Base-by-base conservation (phyloP, 257 asterid genomes). In the Solanum chiquidenum region DNA sequence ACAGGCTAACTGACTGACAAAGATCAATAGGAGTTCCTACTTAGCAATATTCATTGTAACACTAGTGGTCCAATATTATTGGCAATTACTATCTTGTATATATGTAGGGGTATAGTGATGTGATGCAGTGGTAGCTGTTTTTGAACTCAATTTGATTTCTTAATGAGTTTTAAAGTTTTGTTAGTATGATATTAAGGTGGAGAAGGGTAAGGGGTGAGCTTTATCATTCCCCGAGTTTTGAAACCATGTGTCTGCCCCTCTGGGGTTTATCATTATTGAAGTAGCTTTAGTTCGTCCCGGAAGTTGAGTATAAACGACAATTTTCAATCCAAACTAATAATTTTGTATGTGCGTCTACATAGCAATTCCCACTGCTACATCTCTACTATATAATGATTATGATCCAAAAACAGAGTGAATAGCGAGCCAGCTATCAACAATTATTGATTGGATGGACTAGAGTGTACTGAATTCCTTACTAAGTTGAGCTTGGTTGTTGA, bases 1-100 rank as follows among this genome's bases (percentile, higher is more conserved):
- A 58, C 88, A 93, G 92, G 90, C 99, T 98, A 40, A 68, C 89
- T 49, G 79, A 66, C 23, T 91, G 91, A 88, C 20, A 21, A 40
- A n/a, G 52, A 49, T 27, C 62, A 31, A 79, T 80, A 80, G 85
- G 25, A 79, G 27, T 27, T 44, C 85, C 66, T 42, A 14, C 84
- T 79, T 79, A 10, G 44, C 23, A 55, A 44, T 79, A 29, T 80
- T 80, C 42, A 46, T 80, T 80, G 66, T 46, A 29, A 29, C 68
- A 5, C 8, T 44, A 44, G 27, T 46, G 42, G 68, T 5, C 29
- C 18, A 27, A 29, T 10, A 46, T 9, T 5, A 29, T 29, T 9
- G 21, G 25, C 42, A 80, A 38, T 80, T 80, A 29, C 69, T 29
- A 5, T 31, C 29, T 29, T 80, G 85, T 80, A 46, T 46, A 80